Conservation (phyloP, 148 eudicot species). For the Chenopodium suecicum region DNA sequence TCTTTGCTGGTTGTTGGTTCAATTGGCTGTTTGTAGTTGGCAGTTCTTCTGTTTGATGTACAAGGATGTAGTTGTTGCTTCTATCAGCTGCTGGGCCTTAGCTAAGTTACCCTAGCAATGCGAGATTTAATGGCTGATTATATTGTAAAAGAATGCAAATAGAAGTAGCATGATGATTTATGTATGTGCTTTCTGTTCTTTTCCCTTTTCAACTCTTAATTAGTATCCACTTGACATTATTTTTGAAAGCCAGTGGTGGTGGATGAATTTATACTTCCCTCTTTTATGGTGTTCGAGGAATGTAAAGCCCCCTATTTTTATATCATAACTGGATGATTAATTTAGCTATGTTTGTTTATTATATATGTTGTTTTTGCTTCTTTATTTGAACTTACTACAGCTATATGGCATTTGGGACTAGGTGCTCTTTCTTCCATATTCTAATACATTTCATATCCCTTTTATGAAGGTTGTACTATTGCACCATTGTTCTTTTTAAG, state of each 20-base stretch:
- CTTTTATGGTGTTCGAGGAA: background rate
- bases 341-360: background rate
- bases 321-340: background rate
- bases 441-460: background rate
- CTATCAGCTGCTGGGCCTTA: background rate
- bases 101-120: background rate
- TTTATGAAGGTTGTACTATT: background rate
- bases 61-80: background rate
- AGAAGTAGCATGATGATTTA: background rate
- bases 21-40: background rate
- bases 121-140: background rate
- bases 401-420: background rate
- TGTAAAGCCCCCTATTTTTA: background rate
- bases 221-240: background rate
- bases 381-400: background rate
- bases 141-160: background rate
- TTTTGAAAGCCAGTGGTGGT: background rate
- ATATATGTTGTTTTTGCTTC: background rate
- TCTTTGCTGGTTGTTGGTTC: background rate
- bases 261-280: background rate
- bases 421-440: conserved; percentile 5
- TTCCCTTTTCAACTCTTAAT: background rate
- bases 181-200: background rate
- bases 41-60: background rate
- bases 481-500: background rate